phyloP scores from a whole-genome alignment of 176 grass and related monocot species.

The Ampelocalamus luodianensis region DNA sequence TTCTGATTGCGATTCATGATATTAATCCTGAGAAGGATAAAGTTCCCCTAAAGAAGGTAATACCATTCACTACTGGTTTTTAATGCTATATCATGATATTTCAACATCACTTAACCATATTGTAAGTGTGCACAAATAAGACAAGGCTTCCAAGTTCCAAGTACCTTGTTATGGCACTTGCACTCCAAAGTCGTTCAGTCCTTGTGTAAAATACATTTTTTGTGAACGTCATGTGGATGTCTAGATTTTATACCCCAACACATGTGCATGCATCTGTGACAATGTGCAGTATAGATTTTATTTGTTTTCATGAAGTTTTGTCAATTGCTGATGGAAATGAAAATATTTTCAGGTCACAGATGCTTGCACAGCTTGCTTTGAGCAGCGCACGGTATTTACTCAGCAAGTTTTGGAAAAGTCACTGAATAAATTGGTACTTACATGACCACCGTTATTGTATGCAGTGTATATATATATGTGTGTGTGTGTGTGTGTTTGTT shows the following conservation, averaged over 20 bases:
- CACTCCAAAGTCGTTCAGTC: conserved; percentile 1
- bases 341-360: conserved; percentile 81
- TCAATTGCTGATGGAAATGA: conserved; percentile 31
- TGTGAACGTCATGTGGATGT: neutral
- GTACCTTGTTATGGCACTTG: conserved; percentile 5
- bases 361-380: conserved; percentile 96
- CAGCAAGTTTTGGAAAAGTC: conserved; percentile 95
- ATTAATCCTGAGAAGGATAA: conserved; percentile 87
- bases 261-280: conserved; percentile 13
- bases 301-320: conserved; percentile 15
- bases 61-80: conserved; percentile 28
- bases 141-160: neutral
- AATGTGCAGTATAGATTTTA: conserved; percentile 11
- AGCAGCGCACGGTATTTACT: conserved; percentile 97
- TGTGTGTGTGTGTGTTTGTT: no score
- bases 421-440: conserved; percentile 83
- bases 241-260: conserved; percentile 2
- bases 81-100: conserved; percentile 14
- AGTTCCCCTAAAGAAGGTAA: conserved; percentile 91
- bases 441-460: conserved; percentile 19
- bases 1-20: conserved; percentile 98
- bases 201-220: neutral
- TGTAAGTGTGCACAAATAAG: neutral
- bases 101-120: neutral
- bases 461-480: neutral